Conservation (phyloP, 345 rosid species). For the Gossypioides kirkii region DNA sequence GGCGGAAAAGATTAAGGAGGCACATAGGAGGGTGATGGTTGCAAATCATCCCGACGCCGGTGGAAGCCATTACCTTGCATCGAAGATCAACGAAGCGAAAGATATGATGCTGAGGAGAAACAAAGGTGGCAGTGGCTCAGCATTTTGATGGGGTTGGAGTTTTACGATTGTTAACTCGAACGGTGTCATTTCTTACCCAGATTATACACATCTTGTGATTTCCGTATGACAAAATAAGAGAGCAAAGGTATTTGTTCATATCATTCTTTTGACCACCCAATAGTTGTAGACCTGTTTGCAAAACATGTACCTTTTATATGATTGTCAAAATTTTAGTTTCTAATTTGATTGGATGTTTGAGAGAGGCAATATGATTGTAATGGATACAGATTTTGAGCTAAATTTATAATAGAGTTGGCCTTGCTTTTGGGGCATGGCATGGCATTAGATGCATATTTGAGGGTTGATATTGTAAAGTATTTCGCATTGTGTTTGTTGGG, state of each 20-base stretch:
- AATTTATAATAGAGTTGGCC: not conserved
- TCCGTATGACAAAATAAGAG: not conserved
- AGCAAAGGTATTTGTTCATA: not conserved
- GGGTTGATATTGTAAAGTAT: no score
- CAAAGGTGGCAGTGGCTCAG: conserved; percentile 29
- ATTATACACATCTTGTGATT: no score
- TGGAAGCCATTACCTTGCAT: conserved; percentile 50
- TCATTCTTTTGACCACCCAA: conserved; percentile 7
- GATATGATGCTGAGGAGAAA: conserved; percentile 39
- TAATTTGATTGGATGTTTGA: not conserved
- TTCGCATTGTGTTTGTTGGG: no score
- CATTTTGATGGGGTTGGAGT: conserved; percentile 24
- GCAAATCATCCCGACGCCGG: conserved; percentile 60
- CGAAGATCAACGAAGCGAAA: conserved; percentile 48
- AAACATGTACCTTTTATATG: not conserved
- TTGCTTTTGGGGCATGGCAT: no score
- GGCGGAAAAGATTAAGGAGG: conserved; percentile 54
- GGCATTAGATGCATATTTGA: no score
- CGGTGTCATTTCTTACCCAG: not conserved
- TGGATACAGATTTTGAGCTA: not conserved
- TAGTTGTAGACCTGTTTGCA: not conserved
- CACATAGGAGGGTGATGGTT: conserved; percentile 60
- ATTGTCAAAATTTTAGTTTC: not conserved
- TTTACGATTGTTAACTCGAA: not conserved
- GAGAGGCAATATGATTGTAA: not conserved